Conservation (phyloP, 177 flowering plant species). For the Vitis hybrid region DNA sequence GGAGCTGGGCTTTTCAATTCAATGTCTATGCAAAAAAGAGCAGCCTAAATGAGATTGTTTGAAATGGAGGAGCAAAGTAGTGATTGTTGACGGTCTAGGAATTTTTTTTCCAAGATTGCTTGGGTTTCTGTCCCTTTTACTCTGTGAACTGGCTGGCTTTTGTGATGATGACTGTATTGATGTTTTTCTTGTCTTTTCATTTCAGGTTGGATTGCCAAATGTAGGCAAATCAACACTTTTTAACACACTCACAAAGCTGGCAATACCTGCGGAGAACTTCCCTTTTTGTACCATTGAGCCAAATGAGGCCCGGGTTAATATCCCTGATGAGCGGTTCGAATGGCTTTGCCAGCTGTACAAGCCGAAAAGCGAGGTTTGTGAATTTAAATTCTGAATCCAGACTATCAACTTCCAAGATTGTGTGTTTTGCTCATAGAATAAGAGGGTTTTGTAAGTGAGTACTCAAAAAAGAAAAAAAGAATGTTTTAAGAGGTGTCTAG, state of each 20-base stretch:
- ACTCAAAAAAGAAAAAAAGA: too few relatives aligned
- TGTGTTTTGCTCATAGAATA: too few relatives aligned
- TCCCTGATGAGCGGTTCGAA: constrained; percentile 94
- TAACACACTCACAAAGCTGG: constrained; percentile 86
- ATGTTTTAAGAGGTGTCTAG: too few relatives aligned
- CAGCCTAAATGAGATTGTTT: too few relatives aligned
- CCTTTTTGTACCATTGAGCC: constrained; percentile 99
- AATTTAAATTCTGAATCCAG: not conserved
- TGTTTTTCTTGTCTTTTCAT: not conserved
- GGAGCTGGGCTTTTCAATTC: too few relatives aligned
- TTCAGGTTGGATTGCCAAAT: constrained; percentile 97
- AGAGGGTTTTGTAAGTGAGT: too few relatives aligned
- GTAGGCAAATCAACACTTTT: constrained; percentile 97
- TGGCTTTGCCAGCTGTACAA: constrained; percentile 87
- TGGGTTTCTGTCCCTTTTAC: not conserved
- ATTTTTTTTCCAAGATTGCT: too few relatives aligned
- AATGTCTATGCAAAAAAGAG: too few relatives aligned
- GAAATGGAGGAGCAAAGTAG: too few relatives aligned
- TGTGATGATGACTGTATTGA: not conserved
- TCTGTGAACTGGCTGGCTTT: not conserved
- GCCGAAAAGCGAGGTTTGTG: constrained; percentile 90
- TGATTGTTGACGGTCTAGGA: too few relatives aligned
- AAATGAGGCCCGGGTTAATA: constrained; percentile 85
- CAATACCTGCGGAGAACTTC: constrained; percentile 95
- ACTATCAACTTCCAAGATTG: too few relatives aligned